Conservation (phyloP, 176 grass and related monocot genomes). For the Cocos nucifera region DNA sequence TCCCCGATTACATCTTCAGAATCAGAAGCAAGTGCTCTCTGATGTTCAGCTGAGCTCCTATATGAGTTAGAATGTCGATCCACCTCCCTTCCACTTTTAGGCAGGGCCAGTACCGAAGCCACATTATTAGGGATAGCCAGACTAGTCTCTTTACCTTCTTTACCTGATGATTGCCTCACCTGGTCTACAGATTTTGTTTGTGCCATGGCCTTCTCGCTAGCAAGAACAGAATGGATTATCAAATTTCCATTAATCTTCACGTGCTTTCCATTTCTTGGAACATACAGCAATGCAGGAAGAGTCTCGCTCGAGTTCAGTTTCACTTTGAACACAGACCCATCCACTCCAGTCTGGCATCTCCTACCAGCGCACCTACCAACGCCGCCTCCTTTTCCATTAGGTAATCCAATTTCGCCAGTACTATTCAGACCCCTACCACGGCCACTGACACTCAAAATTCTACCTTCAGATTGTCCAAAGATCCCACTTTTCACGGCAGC, state of each 20-base stretch:
- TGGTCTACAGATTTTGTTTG: constrained; percentile 26
- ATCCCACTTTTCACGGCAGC: constrained; percentile 21
- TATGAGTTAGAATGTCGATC: constrained; percentile 24
- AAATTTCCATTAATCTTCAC: constrained; percentile 96
- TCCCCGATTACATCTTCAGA: constrained; percentile 28
- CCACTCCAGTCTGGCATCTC: constrained; percentile 9
- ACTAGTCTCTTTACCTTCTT: constrained; percentile 51
- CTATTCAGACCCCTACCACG: constrained; percentile 30
- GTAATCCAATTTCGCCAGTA: constrained; percentile 24
- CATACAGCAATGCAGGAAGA: constrained; percentile 82
- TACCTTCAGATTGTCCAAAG: constrained; percentile 39
- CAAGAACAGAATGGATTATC: constrained; percentile 96
- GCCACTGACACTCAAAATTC: constrained; percentile 40
- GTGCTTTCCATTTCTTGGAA: constrained; percentile 98
- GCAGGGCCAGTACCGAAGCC: constrained; percentile 15
- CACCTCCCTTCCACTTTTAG: constrained; percentile 34
- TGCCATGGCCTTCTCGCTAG: constrained; percentile 70
- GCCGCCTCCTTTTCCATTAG: constrained; percentile 11
- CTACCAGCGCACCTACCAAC: constrained; percentile 6
- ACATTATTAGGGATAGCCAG: constrained; percentile 52
- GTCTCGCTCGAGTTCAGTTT: constrained; percentile 51
- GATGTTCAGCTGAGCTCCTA: not conserved
- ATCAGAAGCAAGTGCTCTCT: constrained; percentile 17
- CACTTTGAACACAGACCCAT: constrained; percentile 15
- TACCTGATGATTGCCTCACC: constrained; percentile 18